Evolutionary conservation across 306 rosid genomes (phyloP).

Genomic region (Pueraria montana): DNA sequence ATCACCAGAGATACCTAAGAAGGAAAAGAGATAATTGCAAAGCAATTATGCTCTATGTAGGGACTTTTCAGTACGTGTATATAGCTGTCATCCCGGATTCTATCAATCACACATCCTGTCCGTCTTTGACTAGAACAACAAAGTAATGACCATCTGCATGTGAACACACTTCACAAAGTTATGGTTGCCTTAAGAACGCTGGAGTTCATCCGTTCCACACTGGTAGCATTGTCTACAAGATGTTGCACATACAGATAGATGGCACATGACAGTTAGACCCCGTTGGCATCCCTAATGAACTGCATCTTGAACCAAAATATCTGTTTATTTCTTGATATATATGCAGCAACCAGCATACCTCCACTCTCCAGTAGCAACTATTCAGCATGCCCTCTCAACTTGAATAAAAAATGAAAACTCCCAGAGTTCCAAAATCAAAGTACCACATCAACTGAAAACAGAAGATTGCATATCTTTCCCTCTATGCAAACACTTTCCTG

Average conservation of each 20-base stretch:
- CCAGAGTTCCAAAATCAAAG: constrained; percentile 44
- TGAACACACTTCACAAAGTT: constrained; percentile 14
- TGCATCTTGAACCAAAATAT: constrained; percentile 21
- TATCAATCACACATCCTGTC: constrained; percentile 6
- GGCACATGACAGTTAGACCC: not conserved
- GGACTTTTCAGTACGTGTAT: constrained; percentile 23
- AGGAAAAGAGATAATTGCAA: not conserved
- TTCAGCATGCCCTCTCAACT: constrained; percentile 5
- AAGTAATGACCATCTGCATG: constrained; percentile 14
- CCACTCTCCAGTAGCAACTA: constrained; percentile 16
- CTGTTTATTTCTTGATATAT: constrained; percentile 3
- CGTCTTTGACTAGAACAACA: constrained; percentile 12
- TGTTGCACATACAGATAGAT: constrained; percentile 18
- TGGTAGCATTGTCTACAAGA: constrained; percentile 27
- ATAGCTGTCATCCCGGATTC: constrained; percentile 13
- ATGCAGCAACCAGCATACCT: constrained; percentile 38
- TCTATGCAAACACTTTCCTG: constrained; percentile 52
- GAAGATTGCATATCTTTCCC: constrained; percentile 75
- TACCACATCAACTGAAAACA: constrained; percentile 63
- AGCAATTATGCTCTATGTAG: not conserved
- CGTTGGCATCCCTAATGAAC: constrained; percentile 32
- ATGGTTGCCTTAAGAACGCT: constrained; percentile 34
- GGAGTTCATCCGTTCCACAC: constrained; percentile 16
- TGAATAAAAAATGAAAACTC: constrained; percentile 36
- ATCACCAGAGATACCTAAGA: not conserved